Evolutionary conservation across 257 asterid genomes (phyloP).

Genomic region (Cruciata laevipes): DNA sequence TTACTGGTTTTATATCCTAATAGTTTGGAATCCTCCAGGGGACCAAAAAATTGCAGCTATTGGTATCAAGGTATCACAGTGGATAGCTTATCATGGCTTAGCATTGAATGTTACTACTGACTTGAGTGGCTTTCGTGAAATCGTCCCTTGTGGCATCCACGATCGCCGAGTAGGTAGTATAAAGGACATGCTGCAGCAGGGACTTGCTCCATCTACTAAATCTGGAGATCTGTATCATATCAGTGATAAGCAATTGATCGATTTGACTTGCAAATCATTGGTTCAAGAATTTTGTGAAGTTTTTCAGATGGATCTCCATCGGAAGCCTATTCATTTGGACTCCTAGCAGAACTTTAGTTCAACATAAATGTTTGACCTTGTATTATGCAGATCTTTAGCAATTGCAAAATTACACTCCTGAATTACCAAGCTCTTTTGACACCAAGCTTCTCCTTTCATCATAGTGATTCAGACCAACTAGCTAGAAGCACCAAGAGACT

Average conservation of each 20-base stretch:
- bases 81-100: conserved; percentile 81
- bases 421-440: no score
- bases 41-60: conserved; percentile 71
- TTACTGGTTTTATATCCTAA: not conserved
- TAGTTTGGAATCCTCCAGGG: conserved; percentile 38
- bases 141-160: conserved; percentile 77
- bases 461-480: no score
- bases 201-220: conserved; percentile 11
- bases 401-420: no score
- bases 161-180: conserved; percentile 75
- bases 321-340: conserved; percentile 12
- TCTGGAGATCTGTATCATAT: conserved; percentile 2
- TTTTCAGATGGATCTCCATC: conserved; percentile 51
- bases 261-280: conserved; percentile 40
- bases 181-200: conserved; percentile 36
- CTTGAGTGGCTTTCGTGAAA: conserved; percentile 46
- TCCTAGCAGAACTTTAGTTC: not conserved
- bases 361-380: not conserved
- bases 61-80: conserved; percentile 63
- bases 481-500: no score
- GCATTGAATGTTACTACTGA: conserved; percentile 78
- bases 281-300: conserved; percentile 55
- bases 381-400: no score
- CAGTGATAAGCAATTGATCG: conserved; percentile 42
- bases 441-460: no score